Evolutionary conservation across 2,329 filamentous ascomycete genomes (phyloP).

Genomic region (Ceratocystiopsis minuta): DNA sequence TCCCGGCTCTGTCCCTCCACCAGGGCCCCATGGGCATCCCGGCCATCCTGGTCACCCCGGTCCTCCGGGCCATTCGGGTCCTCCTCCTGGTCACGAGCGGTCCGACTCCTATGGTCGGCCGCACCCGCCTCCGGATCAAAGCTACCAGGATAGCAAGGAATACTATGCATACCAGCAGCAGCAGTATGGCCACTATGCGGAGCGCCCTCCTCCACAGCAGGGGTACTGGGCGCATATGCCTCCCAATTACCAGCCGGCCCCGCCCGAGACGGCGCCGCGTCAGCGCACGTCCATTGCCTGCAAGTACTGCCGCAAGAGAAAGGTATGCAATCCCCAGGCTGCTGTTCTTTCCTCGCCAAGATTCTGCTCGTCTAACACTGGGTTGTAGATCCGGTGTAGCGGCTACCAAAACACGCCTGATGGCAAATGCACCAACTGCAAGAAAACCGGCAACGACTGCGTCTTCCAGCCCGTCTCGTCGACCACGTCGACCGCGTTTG

Average conservation of each 20-base stretch:
- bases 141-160: slow-evolving; percentile 8
- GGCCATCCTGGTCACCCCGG: slow-evolving; percentile 11
- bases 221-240: slow-evolving; percentile 10
- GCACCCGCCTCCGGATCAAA: slow-evolving; percentile 6
- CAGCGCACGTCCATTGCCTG: slow-evolving; percentile 43
- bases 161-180: slow-evolving; percentile 8
- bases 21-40: slow-evolving; percentile 24
- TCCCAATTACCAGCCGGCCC: slow-evolving; percentile 16
- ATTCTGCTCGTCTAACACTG: too few relatives aligned
- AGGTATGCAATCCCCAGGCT: slow-evolving; percentile 21
- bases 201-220: slow-evolving; percentile 4
- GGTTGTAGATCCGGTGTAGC: slow-evolving; percentile 37
- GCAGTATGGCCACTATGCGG: slow-evolving; percentile 5
- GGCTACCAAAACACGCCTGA: slow-evolving; percentile 40
- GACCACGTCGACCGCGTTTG: slow-evolving; percentile 34
- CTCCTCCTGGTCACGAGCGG: slow-evolving; percentile 3
- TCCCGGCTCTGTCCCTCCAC: slow-evolving; percentile 10
- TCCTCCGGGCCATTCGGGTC: neutral
- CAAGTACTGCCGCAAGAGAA: slow-evolving; percentile 41
- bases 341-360: too few relatives aligned
- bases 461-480: slow-evolving; percentile 42
- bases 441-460: slow-evolving; percentile 43
- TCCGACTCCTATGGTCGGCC: slow-evolving; percentile 8
- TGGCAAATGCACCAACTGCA: slow-evolving; percentile 42
- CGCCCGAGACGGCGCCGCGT: slow-evolving; percentile 33